phyloP scores from a whole-genome alignment of 371 early-diverging fungal genomes.

The Lichtheimia ramosa region DNA sequence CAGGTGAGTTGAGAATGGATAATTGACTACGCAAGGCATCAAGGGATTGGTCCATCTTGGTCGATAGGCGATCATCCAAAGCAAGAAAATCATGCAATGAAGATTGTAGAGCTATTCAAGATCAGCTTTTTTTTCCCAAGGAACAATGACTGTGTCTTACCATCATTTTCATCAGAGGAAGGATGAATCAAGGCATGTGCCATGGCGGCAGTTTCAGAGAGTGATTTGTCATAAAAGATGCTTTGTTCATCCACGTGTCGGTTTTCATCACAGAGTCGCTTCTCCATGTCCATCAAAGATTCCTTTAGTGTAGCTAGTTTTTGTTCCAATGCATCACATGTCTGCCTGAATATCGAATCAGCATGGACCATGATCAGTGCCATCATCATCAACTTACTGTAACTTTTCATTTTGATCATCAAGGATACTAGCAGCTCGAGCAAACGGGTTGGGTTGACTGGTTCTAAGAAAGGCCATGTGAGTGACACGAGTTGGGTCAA shows the following conservation, averaged over 20 bases:
- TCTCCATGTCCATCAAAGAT: constrained; percentile 5
- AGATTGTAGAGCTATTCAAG: too few relatives aligned
- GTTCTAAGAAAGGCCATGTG: too few relatives aligned
- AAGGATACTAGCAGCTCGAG: background rate
- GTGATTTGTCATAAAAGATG: constrained; percentile 4
- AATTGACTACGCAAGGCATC: background rate
- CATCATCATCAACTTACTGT: constrained; percentile 7
- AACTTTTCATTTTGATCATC: constrained; percentile 9
- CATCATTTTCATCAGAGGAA: too few relatives aligned
- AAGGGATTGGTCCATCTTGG: background rate
- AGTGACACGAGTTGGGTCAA: too few relatives aligned
- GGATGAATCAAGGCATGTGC: background rate
- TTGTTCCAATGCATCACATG: constrained; percentile 4
- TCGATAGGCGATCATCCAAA: too few relatives aligned
- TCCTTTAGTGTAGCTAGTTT: constrained; percentile 2
- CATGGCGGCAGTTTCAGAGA: background rate
- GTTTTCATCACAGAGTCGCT: constrained; percentile 10
- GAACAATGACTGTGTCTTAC: too few relatives aligned
- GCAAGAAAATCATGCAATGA: too few relatives aligned
- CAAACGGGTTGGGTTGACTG: constrained; percentile 3
- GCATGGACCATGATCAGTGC: too few relatives aligned
- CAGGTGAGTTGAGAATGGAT: background rate
- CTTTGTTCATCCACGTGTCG: constrained; percentile 9
- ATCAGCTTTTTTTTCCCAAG: too few relatives aligned
- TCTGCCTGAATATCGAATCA: background rate